Evolutionary conservation across 768 basidiomycete genomes (phyloP).

Genomic region (Suillus cothurnatus): DNA sequence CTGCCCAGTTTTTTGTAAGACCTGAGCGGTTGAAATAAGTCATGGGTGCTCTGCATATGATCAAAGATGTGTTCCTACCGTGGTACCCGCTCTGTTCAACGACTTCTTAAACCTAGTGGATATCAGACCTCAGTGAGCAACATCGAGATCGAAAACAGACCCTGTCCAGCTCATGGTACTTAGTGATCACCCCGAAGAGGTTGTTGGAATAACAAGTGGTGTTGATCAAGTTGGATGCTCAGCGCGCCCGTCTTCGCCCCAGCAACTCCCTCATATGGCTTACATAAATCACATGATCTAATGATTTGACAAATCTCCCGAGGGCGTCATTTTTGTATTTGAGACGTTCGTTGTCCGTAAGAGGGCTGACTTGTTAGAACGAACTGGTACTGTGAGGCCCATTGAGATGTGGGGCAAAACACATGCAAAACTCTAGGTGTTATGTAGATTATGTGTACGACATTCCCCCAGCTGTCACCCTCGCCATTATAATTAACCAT

Average conservation of each 20-base stretch:
- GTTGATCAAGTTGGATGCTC: neutral
- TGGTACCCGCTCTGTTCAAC: constrained; percentile 89
- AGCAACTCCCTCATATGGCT: neutral
- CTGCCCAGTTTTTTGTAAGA: constrained; percentile 98
- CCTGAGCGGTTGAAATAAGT: constrained; percentile 41
- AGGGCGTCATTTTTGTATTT: no score
- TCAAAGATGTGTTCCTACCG: constrained; percentile 60
- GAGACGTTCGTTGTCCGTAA: no score
- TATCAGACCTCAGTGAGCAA: constrained; percentile 4
- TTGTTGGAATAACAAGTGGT: neutral
- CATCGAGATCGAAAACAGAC: constrained; percentile 31
- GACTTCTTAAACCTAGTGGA: constrained; percentile 85
- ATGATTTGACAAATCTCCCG: no score
- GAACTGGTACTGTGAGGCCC: no score
- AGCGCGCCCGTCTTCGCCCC: neutral
- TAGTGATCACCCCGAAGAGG: neutral
- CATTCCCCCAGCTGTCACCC: no score
- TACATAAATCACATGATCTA: neutral
- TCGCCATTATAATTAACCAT: no score
- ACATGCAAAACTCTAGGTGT: no score
- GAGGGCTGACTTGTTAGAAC: no score
- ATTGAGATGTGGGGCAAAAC: no score
- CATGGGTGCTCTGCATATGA: constrained; percentile 70
- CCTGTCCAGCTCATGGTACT: constrained; percentile 57
- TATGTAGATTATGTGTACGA: no score